A percentile compares a stretch with the other conserved stretches of the same genome.
Evolutionary conservation across 495 filamentous ascomycete species (phyloP).

Genomic region (Podospora bellae-mahoneyi): DNA sequence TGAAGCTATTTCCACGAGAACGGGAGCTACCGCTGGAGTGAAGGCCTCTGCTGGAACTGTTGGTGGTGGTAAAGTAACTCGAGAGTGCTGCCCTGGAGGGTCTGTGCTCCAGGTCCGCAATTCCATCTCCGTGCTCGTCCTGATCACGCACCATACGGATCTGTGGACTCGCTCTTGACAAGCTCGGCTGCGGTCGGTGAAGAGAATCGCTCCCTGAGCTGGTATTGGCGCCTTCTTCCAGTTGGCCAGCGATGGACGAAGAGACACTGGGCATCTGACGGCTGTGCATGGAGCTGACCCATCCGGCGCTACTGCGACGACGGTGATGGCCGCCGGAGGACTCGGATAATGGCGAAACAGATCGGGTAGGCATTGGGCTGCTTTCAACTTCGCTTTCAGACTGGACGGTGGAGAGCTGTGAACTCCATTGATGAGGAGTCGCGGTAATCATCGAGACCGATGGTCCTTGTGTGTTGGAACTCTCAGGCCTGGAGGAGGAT

Average conservation of each 20-base stretch:
- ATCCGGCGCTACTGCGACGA: conserved; percentile 38
- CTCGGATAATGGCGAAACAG: conserved; percentile 42
- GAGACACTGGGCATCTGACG: conserved; percentile 52
- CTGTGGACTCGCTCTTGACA: conserved; percentile 33
- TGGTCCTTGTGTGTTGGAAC: not conserved
- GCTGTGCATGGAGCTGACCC: conserved; percentile 43
- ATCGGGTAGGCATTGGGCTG: conserved; percentile 37
- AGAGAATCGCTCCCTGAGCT: conserved; percentile 40
- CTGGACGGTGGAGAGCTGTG: conserved; percentile 69
- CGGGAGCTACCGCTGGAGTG: conserved; percentile 46
- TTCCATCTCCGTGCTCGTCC: conserved; percentile 54
- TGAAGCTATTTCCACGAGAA: conserved; percentile 50
- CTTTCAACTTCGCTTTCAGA: conserved; percentile 58
- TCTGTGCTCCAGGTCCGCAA: conserved; percentile 48
- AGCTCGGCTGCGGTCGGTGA: conserved; percentile 36
- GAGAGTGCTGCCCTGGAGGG: conserved; percentile 47
- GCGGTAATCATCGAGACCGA: conserved; percentile 36
- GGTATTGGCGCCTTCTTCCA: conserved; percentile 29
- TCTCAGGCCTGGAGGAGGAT: conserved; percentile 14
- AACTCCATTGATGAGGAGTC: conserved; percentile 61
- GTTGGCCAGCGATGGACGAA: conserved; percentile 43
- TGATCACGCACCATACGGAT: conserved; percentile 45
- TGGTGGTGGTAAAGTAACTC: conserved; percentile 41
- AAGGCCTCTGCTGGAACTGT: conserved; percentile 45
- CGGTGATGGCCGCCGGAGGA: conserved; percentile 22